These are phyloP conservation scores for Dioscorea dumetorum DNA, from an alignment of 106 monocot species.

Conservation along the genomic window DNA sequence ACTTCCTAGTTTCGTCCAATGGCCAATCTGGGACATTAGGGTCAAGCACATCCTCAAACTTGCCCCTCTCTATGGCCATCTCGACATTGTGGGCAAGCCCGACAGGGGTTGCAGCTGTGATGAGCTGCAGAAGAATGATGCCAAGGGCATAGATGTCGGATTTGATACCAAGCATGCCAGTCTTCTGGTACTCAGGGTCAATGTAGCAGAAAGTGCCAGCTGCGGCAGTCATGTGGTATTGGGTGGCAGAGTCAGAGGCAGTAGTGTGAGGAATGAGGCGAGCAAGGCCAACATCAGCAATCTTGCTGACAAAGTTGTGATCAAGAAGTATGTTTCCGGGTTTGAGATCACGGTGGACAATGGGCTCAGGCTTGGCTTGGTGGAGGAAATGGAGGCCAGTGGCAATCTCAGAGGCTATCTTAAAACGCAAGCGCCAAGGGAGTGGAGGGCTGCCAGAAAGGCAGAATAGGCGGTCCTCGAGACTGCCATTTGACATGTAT, in stretches of 20 bases:
- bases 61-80: constrained; percentile 30
- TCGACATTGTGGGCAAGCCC: constrained; percentile 38
- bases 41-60: constrained; percentile 31
- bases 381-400: constrained; percentile 56
- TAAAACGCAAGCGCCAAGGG: constrained; percentile 58
- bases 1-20: constrained; percentile 25
- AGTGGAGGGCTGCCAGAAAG: constrained; percentile 19
- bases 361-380: constrained; percentile 59
- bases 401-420: constrained; percentile 53
- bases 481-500: constrained; percentile 61
- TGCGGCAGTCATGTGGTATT: constrained; percentile 43
- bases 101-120: constrained; percentile 45
- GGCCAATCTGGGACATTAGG: constrained; percentile 41
- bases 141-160: constrained; percentile 65
- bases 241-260: constrained; percentile 16
- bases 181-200: constrained; percentile 73
- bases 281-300: constrained; percentile 59
- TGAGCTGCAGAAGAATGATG: constrained; percentile 51
- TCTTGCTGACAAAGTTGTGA: constrained; percentile 51
- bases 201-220: constrained; percentile 74
- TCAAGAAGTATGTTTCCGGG: constrained; percentile 65
- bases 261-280: constrained; percentile 38
- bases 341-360: constrained; percentile 67
- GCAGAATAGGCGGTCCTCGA: constrained; percentile 58
- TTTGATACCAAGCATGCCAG: constrained; percentile 48